Conservation (phyloP, 2,329 filamentous ascomycete genomes). For the Allantophomopsis cytisporea region DNA sequence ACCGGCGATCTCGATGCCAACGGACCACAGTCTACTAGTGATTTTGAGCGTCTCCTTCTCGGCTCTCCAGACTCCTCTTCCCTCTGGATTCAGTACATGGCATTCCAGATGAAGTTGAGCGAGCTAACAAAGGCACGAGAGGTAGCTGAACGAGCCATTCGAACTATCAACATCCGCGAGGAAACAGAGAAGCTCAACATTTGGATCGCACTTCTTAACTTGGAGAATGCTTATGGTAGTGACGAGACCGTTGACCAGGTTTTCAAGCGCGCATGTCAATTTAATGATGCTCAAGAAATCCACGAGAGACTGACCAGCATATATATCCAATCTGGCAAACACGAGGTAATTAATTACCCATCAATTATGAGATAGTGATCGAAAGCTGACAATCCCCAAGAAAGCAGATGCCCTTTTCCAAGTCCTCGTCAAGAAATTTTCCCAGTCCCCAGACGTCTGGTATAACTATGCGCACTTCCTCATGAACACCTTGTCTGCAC, state of each 20-base stretch:
- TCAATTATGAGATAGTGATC: background rate
- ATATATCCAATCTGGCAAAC: constrained; percentile 83
- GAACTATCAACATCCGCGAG: constrained; percentile 82
- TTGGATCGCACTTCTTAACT: constrained; percentile 88
- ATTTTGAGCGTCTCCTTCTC: constrained; percentile 87
- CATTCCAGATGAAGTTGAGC: constrained; percentile 88
- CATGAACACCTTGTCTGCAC: constrained; percentile 55
- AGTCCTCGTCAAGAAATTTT: constrained; percentile 75
- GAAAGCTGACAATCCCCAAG: constrained; percentile 28
- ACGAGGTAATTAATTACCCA: constrained; percentile 41
- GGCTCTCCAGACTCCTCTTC: constrained; percentile 87
- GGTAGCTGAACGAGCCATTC: constrained; percentile 79
- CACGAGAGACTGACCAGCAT: constrained; percentile 85
- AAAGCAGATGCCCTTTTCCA: constrained; percentile 85
- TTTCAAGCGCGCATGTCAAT: constrained; percentile 86
- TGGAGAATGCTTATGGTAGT: constrained; percentile 82
- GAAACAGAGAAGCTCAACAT: constrained; percentile 89
- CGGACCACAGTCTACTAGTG: constrained; percentile 78
- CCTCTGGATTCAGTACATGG: constrained; percentile 96
- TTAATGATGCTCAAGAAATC: constrained; percentile 84
- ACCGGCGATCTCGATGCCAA: constrained; percentile 85
- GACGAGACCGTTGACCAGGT: constrained; percentile 72
- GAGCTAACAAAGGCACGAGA: constrained; percentile 81
- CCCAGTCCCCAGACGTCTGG: constrained; percentile 70
- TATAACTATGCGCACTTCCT: constrained; percentile 92